These are phyloP conservation scores for Exophiala mesophila DNA, from an alignment of 2,329 filamentous ascomycete genomes.

Conservation along the genomic window DNA sequence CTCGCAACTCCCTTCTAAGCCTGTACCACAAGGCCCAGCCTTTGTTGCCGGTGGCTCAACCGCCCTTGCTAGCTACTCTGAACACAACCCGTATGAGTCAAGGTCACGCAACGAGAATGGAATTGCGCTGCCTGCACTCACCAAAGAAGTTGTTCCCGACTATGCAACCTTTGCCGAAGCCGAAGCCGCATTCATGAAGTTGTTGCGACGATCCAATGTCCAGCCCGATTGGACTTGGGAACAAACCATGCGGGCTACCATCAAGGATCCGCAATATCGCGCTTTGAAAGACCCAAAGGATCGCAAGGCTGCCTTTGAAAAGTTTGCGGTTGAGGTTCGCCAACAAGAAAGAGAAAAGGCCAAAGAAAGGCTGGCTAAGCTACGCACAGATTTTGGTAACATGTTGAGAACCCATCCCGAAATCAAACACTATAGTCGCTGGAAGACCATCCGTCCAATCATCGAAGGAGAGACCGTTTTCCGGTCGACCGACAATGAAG, in stretches of 20 bases:
- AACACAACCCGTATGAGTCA: conserved; percentile 44
- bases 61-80: conserved; percentile 39
- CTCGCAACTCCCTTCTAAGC: conserved; percentile 30
- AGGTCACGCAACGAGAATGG: conserved; percentile 45
- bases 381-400: conserved; percentile 86
- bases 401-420: conserved; percentile 97
- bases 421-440: conserved; percentile 93
- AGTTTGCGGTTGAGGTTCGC: conserved; percentile 85
- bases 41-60: conserved; percentile 56
- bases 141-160: conserved; percentile 61
- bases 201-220: conserved; percentile 77
- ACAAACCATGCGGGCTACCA: conserved; percentile 76
- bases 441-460: conserved; percentile 91
- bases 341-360: conserved; percentile 90
- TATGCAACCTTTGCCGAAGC: conserved; percentile 79
- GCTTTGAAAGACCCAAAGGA: conserved; percentile 90
- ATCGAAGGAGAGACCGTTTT: conserved; percentile 96
- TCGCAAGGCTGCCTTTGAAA: conserved; percentile 85
- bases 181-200: conserved; percentile 86
- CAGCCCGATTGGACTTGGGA: conserved; percentile 93
- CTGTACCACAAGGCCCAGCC: conserved; percentile 44
- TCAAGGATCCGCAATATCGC: conserved; percentile 87
- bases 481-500: conserved; percentile 80
- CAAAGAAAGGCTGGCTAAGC: conserved; percentile 85
- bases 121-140: conserved; percentile 33